These are phyloP conservation scores for Pythium phragmiticola DNA, from an alignment of 352 stramenopile species.

Conservation along the genomic window DNA sequence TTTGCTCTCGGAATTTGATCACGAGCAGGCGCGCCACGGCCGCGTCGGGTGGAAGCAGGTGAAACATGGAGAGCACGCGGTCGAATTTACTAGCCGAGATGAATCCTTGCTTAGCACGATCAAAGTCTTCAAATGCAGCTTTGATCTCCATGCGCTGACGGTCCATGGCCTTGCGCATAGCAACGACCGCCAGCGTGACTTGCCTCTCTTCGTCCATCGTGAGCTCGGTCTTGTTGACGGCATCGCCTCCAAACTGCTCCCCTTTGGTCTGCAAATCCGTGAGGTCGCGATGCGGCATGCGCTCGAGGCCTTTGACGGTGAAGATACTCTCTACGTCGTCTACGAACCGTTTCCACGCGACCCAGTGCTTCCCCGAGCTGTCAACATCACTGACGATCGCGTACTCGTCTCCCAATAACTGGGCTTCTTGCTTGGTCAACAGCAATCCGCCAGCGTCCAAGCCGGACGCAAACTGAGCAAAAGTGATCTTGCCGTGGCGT, in stretches of 20 bases:
- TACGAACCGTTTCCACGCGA: slow-evolving; percentile 77
- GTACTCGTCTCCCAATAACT: slow-evolving; percentile 55
- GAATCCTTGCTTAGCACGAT: slow-evolving; percentile 73
- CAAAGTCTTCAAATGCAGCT: slow-evolving; percentile 81
- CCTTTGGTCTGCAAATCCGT: slow-evolving; percentile 41
- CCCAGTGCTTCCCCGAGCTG: slow-evolving; percentile 51
- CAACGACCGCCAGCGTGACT: slow-evolving; percentile 45
- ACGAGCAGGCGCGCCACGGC: slow-evolving; percentile 47
- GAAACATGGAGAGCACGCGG: slow-evolving; percentile 76
- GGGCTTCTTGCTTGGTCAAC: slow-evolving; percentile 57
- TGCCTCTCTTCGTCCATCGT: slow-evolving; percentile 42
- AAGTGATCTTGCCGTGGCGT: slow-evolving; percentile 73
- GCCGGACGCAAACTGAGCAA: slow-evolving; percentile 59
- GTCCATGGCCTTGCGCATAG: slow-evolving; percentile 59
- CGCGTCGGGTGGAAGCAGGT: slow-evolving; percentile 47
- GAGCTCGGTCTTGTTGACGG: slow-evolving; percentile 44
- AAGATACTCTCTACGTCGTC: slow-evolving; percentile 83
- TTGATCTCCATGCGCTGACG: slow-evolving; percentile 79
- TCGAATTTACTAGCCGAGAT: slow-evolving; percentile 81
- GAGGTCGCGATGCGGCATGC: slow-evolving; percentile 57
- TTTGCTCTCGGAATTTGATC: slow-evolving; percentile 79
- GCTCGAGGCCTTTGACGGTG: slow-evolving; percentile 72
- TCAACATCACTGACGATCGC: slow-evolving; percentile 56
- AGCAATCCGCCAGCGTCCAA: slow-evolving; percentile 56
- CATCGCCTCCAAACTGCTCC: slow-evolving; percentile 51